A percentile compares a stretch with the other conserved stretches of the same genome.
These are phyloP conservation scores for Wallemia ichthyophaga DNA, from an alignment of 1,284 basidiomycete genomes.

Conservation along the genomic window DNA sequence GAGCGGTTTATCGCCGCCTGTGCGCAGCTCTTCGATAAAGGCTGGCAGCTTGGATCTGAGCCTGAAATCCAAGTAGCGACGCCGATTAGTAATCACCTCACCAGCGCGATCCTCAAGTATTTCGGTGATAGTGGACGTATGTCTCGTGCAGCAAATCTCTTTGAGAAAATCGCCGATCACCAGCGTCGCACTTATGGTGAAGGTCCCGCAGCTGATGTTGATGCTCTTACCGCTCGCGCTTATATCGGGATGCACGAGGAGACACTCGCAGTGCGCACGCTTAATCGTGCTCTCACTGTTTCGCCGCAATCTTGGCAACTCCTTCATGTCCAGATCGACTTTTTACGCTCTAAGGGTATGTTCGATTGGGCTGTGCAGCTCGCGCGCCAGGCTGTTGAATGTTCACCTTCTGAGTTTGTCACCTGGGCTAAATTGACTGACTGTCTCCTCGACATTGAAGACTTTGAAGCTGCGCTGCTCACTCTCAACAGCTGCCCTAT, in stretches of 20 bases:
- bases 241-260: slow-evolving; percentile 98
- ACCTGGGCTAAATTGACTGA: slow-evolving; percentile 97
- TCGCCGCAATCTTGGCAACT: slow-evolving; percentile 79
- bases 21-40: slow-evolving; percentile 68
- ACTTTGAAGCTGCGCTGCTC: slow-evolving; percentile 62
- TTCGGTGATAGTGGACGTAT: slow-evolving; percentile 73
- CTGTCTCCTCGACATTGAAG: slow-evolving; percentile 61
- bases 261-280: slow-evolving; percentile 87
- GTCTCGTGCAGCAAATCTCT: slow-evolving; percentile 70
- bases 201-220: slow-evolving; percentile 60
- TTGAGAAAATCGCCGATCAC: slow-evolving; percentile 41
- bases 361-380: slow-evolving; percentile 70
- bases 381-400: slow-evolving; percentile 81
- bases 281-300: slow-evolving; percentile 50
- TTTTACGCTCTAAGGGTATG: slow-evolving; percentile 55
- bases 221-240: slow-evolving; percentile 55
- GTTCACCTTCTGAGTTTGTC: slow-evolving; percentile 86
- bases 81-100: slow-evolving; percentile 86
- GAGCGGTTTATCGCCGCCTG: slow-evolving; percentile 68
- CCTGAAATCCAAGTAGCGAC: slow-evolving; percentile 97
- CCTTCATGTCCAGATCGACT: slow-evolving; percentile 79
- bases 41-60: slow-evolving; percentile 96
- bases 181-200: slow-evolving; percentile 9
- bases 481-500: slow-evolving; percentile 97
- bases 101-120: slow-evolving; percentile 82